Conservation (phyloP, 2,329 filamentous ascomycete genomes). For the Alternaria arborescens region DNA sequence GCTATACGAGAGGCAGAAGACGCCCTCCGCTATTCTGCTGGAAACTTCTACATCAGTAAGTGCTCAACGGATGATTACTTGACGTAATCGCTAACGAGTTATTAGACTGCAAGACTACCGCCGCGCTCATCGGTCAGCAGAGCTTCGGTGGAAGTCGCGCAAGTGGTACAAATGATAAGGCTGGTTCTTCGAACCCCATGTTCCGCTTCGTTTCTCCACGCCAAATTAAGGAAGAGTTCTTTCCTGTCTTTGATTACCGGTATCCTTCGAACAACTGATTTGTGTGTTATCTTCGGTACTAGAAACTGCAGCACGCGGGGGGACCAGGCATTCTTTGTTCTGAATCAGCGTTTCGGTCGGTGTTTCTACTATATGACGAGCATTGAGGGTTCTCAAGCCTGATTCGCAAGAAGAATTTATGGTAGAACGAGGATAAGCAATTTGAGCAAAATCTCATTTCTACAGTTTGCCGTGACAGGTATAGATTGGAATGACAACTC, state of each 20-base stretch:
- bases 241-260: slow-evolving; percentile 54
- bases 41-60: slow-evolving; percentile 80
- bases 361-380: no score
- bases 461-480: no score
- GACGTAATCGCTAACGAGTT: neutral
- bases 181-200: slow-evolving; percentile 60
- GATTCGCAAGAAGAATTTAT: no score
- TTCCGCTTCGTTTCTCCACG: slow-evolving; percentile 63
- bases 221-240: slow-evolving; percentile 63
- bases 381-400: no score
- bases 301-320: neutral
- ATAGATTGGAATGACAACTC: no score
- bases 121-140: slow-evolving; percentile 57
- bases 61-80: accelerated
- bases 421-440: no score
- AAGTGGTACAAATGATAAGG: slow-evolving; percentile 65
- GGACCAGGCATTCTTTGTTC: no score
- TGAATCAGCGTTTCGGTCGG: neutral
- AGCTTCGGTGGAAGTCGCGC: slow-evolving; percentile 62
- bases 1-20: slow-evolving; percentile 74
- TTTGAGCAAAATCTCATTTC: no score
- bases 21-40: slow-evolving; percentile 73
- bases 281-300: neutral
- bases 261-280: slow-evolving; percentile 59
- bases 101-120: slow-evolving; percentile 40